Conservation (phyloP, 768 basidiomycete genomes). For the Lepiota brunneoincarnata region DNA sequence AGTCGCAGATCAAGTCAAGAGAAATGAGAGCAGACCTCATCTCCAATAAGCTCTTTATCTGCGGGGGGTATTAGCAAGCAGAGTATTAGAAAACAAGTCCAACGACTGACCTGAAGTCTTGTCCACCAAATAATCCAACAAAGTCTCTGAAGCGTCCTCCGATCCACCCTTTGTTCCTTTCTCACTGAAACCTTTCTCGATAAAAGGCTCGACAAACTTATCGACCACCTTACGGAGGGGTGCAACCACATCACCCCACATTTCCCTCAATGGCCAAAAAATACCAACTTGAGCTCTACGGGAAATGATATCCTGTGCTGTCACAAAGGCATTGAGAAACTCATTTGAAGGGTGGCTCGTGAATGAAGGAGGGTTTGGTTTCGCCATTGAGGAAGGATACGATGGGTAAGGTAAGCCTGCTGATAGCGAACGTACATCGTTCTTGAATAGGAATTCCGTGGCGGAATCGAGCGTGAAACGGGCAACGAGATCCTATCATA, state of each 20-base stretch:
- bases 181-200: slow-evolving; percentile 13
- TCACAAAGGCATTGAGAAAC: slow-evolving; percentile 49
- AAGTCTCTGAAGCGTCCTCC: slow-evolving; percentile 2
- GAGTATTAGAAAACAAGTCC: background rate
- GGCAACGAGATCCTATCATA: slow-evolving; percentile 37
- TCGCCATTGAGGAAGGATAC: slow-evolving; percentile 19
- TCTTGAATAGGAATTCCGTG: slow-evolving; percentile 59
- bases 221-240: slow-evolving; percentile 11
- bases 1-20: no score
- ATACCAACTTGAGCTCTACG: slow-evolving; percentile 35
- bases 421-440: slow-evolving; percentile 45
- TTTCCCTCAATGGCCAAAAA: slow-evolving; percentile 24
- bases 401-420: slow-evolving; percentile 50
- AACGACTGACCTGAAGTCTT: slow-evolving; percentile 9
- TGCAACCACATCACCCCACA: slow-evolving; percentile 14
- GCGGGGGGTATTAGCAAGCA: background rate
- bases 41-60: background rate
- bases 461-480: slow-evolving; percentile 66
- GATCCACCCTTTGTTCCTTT: background rate
- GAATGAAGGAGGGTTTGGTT: slow-evolving; percentile 23
- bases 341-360: slow-evolving; percentile 33
- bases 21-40: background rate
- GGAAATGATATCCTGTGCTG: slow-evolving; percentile 37
- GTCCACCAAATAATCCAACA: slow-evolving; percentile 16
- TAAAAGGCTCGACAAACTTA: slow-evolving; percentile 15